phyloP scores from a whole-genome alignment of 306 rosid genomes.

The Castanea crenata region DNA sequence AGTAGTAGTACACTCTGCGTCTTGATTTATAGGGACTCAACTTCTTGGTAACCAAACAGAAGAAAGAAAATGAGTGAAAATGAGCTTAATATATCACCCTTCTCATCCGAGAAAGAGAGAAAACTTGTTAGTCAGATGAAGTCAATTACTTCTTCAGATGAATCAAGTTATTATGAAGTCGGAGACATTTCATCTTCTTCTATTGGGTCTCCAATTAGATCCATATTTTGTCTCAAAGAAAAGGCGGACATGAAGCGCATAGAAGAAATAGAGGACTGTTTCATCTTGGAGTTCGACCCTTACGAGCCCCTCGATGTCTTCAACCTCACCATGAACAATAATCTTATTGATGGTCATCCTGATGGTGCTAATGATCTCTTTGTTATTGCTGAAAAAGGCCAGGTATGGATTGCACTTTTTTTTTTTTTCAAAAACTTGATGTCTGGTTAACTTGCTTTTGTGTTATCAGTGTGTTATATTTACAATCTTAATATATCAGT shows the following conservation, averaged over 20 bases:
- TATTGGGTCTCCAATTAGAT: conserved; percentile 38
- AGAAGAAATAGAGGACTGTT: conserved; percentile 66
- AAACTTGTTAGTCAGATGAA: not conserved
- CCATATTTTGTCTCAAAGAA: conserved; percentile 29
- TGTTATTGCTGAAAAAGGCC: conserved; percentile 56
- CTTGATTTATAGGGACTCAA: not conserved
- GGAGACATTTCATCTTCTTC: not conserved
- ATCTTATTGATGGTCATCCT: not conserved
- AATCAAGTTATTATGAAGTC: no score
- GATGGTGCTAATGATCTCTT: conserved; percentile 30
- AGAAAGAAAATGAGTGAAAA: conserved; percentile 16
- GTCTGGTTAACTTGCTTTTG: no score
- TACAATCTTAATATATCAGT: no score
- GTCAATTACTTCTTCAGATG: no score
- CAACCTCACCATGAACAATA: conserved; percentile 12
- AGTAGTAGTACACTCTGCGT: no score
- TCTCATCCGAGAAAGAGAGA: not conserved
- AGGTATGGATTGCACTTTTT: conserved; percentile 33
- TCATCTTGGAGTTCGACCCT: conserved; percentile 67
- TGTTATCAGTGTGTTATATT: no score
- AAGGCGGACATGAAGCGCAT: conserved; percentile 43
- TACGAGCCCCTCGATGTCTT: conserved; percentile 14
- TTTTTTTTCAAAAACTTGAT: no score
- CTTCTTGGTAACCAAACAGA: not conserved
- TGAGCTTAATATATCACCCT: not conserved